A percentile compares a stretch with the other conserved stretches of the same genome.
Evolutionary conservation across 2,329 filamentous ascomycete species (phyloP).

Genomic region (Metarhizium sp.): DNA sequence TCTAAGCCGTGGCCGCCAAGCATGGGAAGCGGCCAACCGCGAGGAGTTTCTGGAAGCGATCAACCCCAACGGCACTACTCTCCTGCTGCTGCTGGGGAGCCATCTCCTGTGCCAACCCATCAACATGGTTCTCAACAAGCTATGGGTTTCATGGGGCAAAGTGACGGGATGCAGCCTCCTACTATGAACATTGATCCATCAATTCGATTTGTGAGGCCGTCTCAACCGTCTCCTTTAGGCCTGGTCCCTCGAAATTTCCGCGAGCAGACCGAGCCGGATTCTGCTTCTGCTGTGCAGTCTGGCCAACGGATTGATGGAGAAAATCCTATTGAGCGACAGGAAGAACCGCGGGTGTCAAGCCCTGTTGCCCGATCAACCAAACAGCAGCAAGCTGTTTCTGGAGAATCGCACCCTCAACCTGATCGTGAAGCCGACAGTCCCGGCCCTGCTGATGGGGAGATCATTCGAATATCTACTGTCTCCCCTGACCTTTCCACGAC

Average conservation of each 20-base stretch:
- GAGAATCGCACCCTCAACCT: background rate
- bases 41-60: no score
- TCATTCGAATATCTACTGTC: constrained; percentile 3
- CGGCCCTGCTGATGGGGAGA: background rate
- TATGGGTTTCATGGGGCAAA: background rate
- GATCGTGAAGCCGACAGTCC: background rate
- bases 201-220: background rate
- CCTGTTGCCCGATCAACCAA: background rate
- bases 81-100: background rate
- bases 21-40: no score
- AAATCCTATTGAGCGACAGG: background rate
- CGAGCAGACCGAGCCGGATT: background rate
- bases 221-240: background rate
- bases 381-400: background rate
- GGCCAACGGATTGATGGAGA: background rate
- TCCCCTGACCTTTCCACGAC: constrained; percentile 6
- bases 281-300: background rate
- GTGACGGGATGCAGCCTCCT: background rate
- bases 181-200: background rate
- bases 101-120: background rate
- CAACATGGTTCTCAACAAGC: background rate
- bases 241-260: background rate
- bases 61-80: no score
- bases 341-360: background rate
- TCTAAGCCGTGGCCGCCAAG: background rate